Evolutionary conservation across 2,329 filamentous ascomycete species (phyloP).

Genomic region (Exophiala sideris): DNA sequence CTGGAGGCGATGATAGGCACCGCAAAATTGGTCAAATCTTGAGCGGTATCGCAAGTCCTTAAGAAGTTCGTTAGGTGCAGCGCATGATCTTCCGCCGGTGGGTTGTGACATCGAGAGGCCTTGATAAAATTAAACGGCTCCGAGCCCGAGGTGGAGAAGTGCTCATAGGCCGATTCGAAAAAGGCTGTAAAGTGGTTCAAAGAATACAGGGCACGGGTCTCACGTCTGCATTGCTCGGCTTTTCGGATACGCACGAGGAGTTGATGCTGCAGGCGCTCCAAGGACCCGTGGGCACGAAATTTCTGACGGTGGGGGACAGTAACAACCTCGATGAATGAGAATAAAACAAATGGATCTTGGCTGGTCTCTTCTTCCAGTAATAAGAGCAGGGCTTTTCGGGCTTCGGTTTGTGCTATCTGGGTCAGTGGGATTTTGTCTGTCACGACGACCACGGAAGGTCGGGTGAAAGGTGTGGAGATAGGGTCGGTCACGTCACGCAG

Average conservation of each 20-base stretch:
- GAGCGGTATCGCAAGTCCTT: conserved; percentile 20
- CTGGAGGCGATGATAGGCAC: conserved; percentile 28
- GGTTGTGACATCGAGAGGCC: conserved; percentile 26
- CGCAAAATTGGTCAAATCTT: conserved; percentile 28
- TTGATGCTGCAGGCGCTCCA: conserved; percentile 26
- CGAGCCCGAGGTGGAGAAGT: conserved; percentile 18
- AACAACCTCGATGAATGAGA: conserved; percentile 29
- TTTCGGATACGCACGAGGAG: conserved; percentile 22
- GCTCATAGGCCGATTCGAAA: conserved; percentile 20
- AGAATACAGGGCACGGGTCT: conserved; percentile 29
- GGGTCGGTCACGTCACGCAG: conserved; percentile 25
- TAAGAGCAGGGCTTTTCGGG: conserved; percentile 27
- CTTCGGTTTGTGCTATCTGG: conserved; percentile 20
- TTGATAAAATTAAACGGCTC: conserved; percentile 29
- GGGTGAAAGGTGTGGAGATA: too few species aligned
- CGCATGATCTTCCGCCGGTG: conserved; percentile 22
- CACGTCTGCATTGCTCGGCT: conserved; percentile 8
- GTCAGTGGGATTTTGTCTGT: conserved; percentile 25
- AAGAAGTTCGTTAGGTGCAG: conserved; percentile 28
- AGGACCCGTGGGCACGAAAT: conserved; percentile 25
- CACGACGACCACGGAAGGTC: conserved; percentile 30
- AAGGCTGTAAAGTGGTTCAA: conserved; percentile 27
- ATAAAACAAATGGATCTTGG: conserved; percentile 15
- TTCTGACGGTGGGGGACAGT: conserved; percentile 25
- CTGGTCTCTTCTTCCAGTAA: conserved; percentile 29